These are phyloP conservation scores for Chondrostereum purpureum DNA, from an alignment of 1,284 basidiomycete species.

Conservation along the genomic window DNA sequence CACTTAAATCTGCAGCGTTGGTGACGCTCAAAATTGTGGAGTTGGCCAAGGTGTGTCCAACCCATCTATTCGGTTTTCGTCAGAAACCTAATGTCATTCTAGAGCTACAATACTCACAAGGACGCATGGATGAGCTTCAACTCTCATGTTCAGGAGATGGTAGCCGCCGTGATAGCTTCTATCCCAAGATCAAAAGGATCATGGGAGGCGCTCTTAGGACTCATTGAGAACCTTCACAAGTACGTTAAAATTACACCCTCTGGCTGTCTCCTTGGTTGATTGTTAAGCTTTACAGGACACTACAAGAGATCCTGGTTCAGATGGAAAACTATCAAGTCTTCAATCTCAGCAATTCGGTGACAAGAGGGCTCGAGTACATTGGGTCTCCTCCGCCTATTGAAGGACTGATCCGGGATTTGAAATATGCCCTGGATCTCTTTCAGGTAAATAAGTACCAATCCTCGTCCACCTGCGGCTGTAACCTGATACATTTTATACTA, in stretches of 20 bases:
- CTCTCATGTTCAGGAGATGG: not conserved
- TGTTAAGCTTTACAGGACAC: not conserved
- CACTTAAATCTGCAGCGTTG: not conserved
- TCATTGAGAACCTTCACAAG: not conserved
- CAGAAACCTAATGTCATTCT: not conserved
- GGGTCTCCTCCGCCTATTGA: not conserved
- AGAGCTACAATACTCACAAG: not conserved
- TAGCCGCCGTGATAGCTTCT: too few species aligned
- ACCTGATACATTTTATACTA: not conserved
- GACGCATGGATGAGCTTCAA: not conserved
- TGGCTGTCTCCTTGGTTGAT: not conserved
- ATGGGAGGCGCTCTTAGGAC: not conserved
- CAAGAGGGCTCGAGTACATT: conserved; percentile 10
- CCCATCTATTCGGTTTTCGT: too few species aligned
- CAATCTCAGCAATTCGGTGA: conserved; percentile 14
- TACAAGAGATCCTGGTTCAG: not conserved
- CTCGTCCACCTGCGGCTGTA: not conserved
- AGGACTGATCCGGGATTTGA: not conserved
- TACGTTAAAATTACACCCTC: not conserved
- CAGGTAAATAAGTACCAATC: not conserved
- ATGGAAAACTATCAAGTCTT: not conserved
- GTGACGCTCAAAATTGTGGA: not conserved
- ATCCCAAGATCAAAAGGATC: not conserved
- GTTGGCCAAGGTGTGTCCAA: not conserved
- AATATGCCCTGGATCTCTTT: not conserved